phyloP scores from a whole-genome alignment of 805 yeast species.

The Saturnispora dispora region DNA sequence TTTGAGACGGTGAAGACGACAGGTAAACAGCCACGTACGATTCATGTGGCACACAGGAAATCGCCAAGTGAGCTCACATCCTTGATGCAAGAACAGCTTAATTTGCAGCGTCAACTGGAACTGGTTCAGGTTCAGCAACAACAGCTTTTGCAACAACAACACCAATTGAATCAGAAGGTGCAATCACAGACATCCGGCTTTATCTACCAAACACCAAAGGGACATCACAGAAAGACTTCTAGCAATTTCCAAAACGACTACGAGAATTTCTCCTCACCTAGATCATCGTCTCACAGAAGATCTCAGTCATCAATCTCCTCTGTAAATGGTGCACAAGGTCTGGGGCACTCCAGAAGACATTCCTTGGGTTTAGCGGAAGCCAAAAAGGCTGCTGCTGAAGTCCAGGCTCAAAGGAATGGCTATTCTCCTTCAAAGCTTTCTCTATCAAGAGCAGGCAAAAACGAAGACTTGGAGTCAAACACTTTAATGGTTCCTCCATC shows the following conservation, averaged over 20 bases:
- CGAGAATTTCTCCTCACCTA: slow-evolving; percentile 11
- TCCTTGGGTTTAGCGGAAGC: slow-evolving; percentile 90
- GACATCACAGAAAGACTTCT: slow-evolving; percentile 27
- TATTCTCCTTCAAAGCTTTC: slow-evolving; percentile 27
- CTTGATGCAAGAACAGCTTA: slow-evolving; percentile 82
- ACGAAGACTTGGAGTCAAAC: slow-evolving; percentile 1
- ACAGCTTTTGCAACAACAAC: slow-evolving; percentile 67
- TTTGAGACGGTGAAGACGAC: slow-evolving; percentile 24
- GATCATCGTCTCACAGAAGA: slow-evolving; percentile 33
- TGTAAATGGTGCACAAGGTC: slow-evolving; percentile 25
- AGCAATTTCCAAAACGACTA: slow-evolving; percentile 17
- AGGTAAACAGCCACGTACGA: slow-evolving; percentile 40
- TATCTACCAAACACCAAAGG: slow-evolving; percentile 22
- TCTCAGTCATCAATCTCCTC: slow-evolving; percentile 33
- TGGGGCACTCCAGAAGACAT: slow-evolving; percentile 86
- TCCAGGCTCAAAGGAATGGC: slow-evolving; percentile 56
- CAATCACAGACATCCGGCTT: slow-evolving; percentile 14
- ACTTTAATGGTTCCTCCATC: slow-evolving; percentile 23
- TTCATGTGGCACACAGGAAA: slow-evolving; percentile 94
- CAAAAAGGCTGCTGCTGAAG: slow-evolving; percentile 91
- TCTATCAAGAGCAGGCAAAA: slow-evolving; percentile 10
- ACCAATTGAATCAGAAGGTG: slow-evolving; percentile 30
- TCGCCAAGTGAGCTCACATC: slow-evolving; percentile 94
- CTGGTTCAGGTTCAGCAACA: slow-evolving; percentile 88
- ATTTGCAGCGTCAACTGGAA: slow-evolving; percentile 87